Evolutionary conservation across 805 yeast genomes (phyloP).

Genomic region (Komagataella mondaviorum): DNA sequence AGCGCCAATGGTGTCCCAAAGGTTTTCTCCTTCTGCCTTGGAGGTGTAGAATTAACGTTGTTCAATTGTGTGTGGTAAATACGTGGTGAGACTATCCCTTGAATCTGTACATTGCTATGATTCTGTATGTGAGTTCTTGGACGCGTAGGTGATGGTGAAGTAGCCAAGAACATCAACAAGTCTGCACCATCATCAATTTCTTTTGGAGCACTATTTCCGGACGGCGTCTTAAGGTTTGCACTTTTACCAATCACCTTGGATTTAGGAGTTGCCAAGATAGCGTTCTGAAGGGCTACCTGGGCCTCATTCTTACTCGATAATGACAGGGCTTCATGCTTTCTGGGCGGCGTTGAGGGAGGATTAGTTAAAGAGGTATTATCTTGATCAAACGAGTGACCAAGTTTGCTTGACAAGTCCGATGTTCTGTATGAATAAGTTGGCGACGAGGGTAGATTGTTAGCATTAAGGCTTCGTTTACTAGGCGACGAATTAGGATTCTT

Average conservation of each 20-base stretch:
- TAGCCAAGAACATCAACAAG: constrained; percentile 61
- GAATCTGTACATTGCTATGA: not conserved
- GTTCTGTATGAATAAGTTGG: constrained; percentile 13
- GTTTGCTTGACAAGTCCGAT: constrained; percentile 8
- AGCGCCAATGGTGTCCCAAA: not conserved
- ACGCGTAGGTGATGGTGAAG: constrained; percentile 4
- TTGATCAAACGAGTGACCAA: constrained; percentile 5
- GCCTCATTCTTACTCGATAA: constrained; percentile 5
- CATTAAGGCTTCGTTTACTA: constrained; percentile 6
- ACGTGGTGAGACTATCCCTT: not conserved
- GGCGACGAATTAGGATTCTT: not conserved
- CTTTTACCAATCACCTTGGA: constrained; percentile 12
- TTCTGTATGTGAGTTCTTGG: not conserved
- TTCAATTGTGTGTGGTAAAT: not conserved
- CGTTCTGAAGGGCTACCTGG: constrained; percentile 10
- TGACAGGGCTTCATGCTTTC: constrained; percentile 5
- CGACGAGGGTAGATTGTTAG: constrained; percentile 14
- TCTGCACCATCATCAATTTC: constrained; percentile 61
- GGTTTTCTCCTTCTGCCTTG: not conserved
- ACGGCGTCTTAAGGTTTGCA: constrained; percentile 7
- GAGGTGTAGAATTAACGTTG: constrained; percentile 2
- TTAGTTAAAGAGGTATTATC: constrained; percentile 6
- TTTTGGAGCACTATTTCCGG: constrained; percentile 4
- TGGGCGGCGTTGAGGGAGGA: constrained; percentile 9
- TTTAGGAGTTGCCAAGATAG: constrained; percentile 19